Evolutionary conservation across 2,329 filamentous ascomycete genomes (phyloP), one percentile per base, ranked within the genome.

Genomic region (Alternaria brassicae): DNA sequence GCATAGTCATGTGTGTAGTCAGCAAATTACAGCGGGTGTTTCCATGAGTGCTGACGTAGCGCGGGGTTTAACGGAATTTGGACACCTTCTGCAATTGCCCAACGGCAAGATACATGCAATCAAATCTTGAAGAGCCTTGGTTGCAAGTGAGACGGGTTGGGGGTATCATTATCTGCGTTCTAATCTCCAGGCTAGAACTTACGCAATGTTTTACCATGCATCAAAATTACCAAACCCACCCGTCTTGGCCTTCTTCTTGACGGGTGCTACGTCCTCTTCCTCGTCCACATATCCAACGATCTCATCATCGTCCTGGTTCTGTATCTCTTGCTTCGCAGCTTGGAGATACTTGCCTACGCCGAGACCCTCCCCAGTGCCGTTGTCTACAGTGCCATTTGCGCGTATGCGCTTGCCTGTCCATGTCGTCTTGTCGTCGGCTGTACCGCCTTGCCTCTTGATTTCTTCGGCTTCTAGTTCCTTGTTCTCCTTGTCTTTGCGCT

Each of bases 351-450:
- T 97, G 7, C 94, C 95, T 9, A 89, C 84, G 3, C 82, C 82
- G n/a, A 66, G 62, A 1, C 69, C 77, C 10, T 88, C 88, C 12
- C 88, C 87, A 4, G 78, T 79, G 6, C 79, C 81, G 13, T 78
- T 76, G 1, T 84, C 84, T 1, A 87, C 81, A 0, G 83, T 86
- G 1, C 88, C 90, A 70, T 90, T 87, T 2, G 82, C 84, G 25
- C 93, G 83, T 49, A 99, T 87, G 39, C 93, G 84, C 81, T 98
- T 99, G 3, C 95, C 95, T 3, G 95, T 98, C 95, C 95, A 99
- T 3, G 95, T 99, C 2, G 91, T 89, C 74, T 87, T 88, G 71
- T 98, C 93, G 72, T 97, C 94, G 53, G 96, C 94, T 2, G 88
- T 90, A 3, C 90, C 91, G 27, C 91, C 92, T 53, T 83, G 81